These are phyloP conservation scores for Kurtzmaniella quercitrusa DNA, from an alignment of 1,139 yeast species.

Conservation along the genomic window DNA sequence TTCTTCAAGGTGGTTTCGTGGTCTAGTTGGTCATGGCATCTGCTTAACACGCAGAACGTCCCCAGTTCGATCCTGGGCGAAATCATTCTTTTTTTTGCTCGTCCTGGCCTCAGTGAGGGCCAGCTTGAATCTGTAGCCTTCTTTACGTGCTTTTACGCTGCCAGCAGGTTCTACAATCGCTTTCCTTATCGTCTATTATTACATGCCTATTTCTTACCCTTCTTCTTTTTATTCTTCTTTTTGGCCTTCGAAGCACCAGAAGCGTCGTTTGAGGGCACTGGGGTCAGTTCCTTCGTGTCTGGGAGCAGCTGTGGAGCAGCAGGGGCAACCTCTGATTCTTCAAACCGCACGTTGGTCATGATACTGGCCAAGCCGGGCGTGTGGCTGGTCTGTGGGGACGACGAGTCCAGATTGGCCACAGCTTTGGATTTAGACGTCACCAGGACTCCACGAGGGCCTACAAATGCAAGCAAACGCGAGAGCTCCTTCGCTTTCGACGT, in stretches of 20 bases:
- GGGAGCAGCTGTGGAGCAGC: constrained; percentile 7
- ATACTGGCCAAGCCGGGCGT: constrained; percentile 36
- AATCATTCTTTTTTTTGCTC: constrained; percentile 48
- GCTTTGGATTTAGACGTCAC: constrained; percentile 17
- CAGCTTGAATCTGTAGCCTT: too few relatives aligned
- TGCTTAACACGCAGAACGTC: constrained; percentile 99
- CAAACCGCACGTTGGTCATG: constrained; percentile 39
- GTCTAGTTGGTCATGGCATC: constrained; percentile 99
- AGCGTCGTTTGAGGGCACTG: constrained; percentile 4
- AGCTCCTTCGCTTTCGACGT: constrained; percentile 73
- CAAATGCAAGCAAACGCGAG: constrained; percentile 70
- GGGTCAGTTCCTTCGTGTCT: constrained; percentile 9
- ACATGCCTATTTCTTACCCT: constrained; percentile 17
- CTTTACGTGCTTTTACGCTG: too few relatives aligned
- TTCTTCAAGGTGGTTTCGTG: constrained; percentile 45
- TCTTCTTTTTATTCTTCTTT: constrained; percentile 22
- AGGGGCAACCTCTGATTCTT: constrained; percentile 14
- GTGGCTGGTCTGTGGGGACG: constrained; percentile 13
- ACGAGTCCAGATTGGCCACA: constrained; percentile 3
- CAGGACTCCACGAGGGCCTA: constrained; percentile 79
- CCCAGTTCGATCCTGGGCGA: constrained; percentile 99
- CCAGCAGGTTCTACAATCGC: neutral
- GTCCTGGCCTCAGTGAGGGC: too few relatives aligned
- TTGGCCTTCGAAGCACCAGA: constrained; percentile 10
- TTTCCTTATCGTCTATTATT: neutral